Percentiles rank a stretch among this genome's conserved stretches.
Evolutionary conservation across 2,329 filamentous ascomycete genomes (phyloP).

Genomic region (Aspergillus fijiensis): DNA sequence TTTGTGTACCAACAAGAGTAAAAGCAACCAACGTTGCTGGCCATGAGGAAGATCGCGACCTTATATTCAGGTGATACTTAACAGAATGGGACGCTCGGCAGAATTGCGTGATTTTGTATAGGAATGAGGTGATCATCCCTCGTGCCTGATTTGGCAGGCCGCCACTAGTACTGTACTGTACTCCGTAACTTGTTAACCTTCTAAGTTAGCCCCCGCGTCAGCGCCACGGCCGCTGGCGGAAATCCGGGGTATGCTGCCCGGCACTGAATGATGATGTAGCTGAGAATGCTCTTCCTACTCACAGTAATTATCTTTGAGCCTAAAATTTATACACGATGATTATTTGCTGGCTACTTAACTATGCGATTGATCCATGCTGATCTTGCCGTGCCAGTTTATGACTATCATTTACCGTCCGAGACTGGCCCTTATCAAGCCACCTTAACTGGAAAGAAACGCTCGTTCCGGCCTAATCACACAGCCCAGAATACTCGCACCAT

Average conservation of each 20-base stretch:
- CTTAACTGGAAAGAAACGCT: background rate
- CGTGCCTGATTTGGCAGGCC: conserved; percentile 6
- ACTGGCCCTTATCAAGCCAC: background rate
- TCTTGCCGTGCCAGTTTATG: too few relatives aligned
- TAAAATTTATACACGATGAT: too few relatives aligned
- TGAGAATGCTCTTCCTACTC: too few relatives aligned
- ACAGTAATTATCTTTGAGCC: too few relatives aligned
- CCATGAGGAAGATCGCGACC: conserved; percentile 21
- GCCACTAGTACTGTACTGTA: background rate
- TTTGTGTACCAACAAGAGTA: conserved; percentile 1
- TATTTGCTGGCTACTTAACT: too few relatives aligned
- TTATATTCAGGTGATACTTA: conserved; percentile 28
- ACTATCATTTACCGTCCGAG: too few relatives aligned
- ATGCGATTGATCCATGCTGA: too few relatives aligned
- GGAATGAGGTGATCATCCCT: conserved; percentile 1
- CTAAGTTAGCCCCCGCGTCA: too few relatives aligned
- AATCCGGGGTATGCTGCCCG: too few relatives aligned
- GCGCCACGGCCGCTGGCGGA: too few relatives aligned
- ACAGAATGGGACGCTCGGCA: conserved; percentile 29
- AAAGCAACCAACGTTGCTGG: background rate
- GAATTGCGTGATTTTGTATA: conserved; percentile 34
- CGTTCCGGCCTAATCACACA: conserved; percentile 19
- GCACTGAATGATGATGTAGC: too few relatives aligned
- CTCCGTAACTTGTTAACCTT: too few relatives aligned
- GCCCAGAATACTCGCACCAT: conserved; percentile 41